Percentiles rank a stretch among this genome's conserved stretches.
Conservation (phyloP, 2,329 filamentous ascomycete species). For the Claviceps pusilla region DNA sequence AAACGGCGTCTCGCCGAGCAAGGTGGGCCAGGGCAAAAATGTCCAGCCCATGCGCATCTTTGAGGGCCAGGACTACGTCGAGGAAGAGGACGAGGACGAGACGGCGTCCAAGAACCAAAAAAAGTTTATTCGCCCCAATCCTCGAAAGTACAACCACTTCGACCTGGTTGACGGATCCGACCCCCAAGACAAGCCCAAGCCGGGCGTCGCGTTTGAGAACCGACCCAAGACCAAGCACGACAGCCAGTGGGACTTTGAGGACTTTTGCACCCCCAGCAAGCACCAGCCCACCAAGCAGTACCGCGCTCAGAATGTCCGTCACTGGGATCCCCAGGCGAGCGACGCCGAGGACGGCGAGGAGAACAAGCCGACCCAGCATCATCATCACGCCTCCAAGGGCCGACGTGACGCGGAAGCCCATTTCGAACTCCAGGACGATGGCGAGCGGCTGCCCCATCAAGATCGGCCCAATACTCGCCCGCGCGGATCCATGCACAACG, state of each 20-base stretch:
- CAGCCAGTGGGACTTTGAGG: conserved; percentile 75
- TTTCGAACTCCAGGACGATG: conserved; percentile 71
- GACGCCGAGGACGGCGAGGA: conserved; percentile 34
- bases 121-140: conserved; percentile 47
- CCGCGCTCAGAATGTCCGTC: conserved; percentile 54
- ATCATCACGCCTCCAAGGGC: conserved; percentile 37
- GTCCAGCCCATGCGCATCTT: conserved; percentile 50
- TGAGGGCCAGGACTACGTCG: conserved; percentile 32
- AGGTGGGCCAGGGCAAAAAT: conserved; percentile 43
- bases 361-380: conserved; percentile 41
- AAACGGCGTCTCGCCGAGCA: conserved; percentile 36
- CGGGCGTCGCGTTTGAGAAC: conserved; percentile 26
- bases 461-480: conserved; percentile 29
- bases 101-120: conserved; percentile 29
- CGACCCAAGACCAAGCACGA: conserved; percentile 46
- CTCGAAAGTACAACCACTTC: conserved; percentile 75
- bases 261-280: conserved; percentile 76
- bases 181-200: conserved; percentile 29
- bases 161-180: conserved; percentile 57
- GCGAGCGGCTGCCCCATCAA: conserved; percentile 37
- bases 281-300: conserved; percentile 40
- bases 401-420: conserved; percentile 70
- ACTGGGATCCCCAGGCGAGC: conserved; percentile 54
- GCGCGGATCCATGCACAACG: conserved; percentile 47
- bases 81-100: conserved; percentile 23